These are phyloP conservation scores for Phytophthora nicotianae DNA, from an alignment of 352 stramenopile species.

Conservation along the genomic window DNA sequence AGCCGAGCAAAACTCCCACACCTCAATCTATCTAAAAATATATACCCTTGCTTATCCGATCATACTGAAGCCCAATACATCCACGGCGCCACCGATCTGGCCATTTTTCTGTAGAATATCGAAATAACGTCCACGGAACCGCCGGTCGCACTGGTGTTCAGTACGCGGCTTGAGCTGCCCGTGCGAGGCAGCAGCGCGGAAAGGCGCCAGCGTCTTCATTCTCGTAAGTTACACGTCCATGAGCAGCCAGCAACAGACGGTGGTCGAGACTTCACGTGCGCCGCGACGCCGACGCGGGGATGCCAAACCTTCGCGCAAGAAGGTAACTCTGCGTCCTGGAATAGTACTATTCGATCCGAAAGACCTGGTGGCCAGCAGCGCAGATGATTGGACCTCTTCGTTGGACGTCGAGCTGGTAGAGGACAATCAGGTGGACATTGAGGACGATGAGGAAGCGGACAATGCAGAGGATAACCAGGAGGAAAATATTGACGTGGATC, in stretches of 20 bases:
- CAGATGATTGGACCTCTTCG: slow-evolving; percentile 22
- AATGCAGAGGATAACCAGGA: slow-evolving; percentile 21
- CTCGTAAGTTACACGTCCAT: slow-evolving; percentile 28
- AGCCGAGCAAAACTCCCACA: too few relatives aligned
- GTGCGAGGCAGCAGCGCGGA: slow-evolving; percentile 11
- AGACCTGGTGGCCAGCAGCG: slow-evolving; percentile 31
- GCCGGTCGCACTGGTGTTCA: slow-evolving; percentile 4
- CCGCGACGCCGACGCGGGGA: slow-evolving; percentile 17
- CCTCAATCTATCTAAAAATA: not conserved
- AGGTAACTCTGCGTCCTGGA: slow-evolving; percentile 32
- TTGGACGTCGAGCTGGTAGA: slow-evolving; percentile 27
- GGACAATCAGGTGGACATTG: slow-evolving; percentile 31
- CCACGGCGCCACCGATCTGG: slow-evolving; percentile 7
- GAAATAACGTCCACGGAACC: slow-evolving; percentile 14
- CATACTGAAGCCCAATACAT: not conserved
- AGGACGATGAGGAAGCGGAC: slow-evolving; percentile 16
- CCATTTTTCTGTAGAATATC: slow-evolving; percentile 35
- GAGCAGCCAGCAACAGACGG: slow-evolving; percentile 22
- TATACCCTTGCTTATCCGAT: slow-evolving; percentile 8
- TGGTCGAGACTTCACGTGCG: not conserved
- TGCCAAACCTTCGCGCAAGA: slow-evolving; percentile 18
- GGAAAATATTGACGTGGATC: slow-evolving; percentile 21
- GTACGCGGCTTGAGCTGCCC: slow-evolving; percentile 4
- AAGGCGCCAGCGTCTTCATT: slow-evolving; percentile 33
- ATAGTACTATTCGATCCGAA: slow-evolving; percentile 64